Conservation (phyloP, 768 basidiomycete species). For the Boletus eberwhitei region DNA sequence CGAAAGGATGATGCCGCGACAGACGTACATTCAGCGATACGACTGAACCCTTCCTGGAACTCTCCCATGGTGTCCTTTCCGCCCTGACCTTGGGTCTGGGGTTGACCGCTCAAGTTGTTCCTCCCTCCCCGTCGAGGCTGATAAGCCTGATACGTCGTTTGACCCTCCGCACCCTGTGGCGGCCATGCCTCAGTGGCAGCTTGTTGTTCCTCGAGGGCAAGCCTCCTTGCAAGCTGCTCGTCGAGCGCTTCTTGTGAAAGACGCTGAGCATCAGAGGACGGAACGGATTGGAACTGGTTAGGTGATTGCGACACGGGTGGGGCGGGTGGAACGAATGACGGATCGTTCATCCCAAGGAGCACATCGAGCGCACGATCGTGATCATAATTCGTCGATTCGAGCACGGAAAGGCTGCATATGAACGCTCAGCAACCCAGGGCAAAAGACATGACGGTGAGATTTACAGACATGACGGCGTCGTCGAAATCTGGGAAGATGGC, state of each 20-base stretch:
- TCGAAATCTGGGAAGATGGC: slow-evolving; percentile 84
- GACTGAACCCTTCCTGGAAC: slow-evolving; percentile 69
- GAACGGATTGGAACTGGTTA: slow-evolving; percentile 1
- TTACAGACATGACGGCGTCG: slow-evolving; percentile 58
- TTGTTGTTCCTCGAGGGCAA: slow-evolving; percentile 60
- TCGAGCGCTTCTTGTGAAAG: slow-evolving; percentile 66
- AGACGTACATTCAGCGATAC: slow-evolving; percentile 72
- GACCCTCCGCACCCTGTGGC: slow-evolving; percentile 6
- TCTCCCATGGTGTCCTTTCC: slow-evolving; percentile 58
- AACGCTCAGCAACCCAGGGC: neutral
- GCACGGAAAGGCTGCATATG: slow-evolving; percentile 54
- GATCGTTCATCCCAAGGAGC: slow-evolving; percentile 84
- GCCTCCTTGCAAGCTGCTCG: slow-evolving; percentile 71
- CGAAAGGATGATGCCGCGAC: neutral
- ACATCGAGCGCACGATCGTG: slow-evolving; percentile 75
- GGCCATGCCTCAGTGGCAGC: slow-evolving; percentile 22
- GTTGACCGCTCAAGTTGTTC: neutral
- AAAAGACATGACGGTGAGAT: neutral
- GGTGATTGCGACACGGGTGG: neutral
- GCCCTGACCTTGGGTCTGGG: slow-evolving; percentile 16
- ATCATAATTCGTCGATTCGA: slow-evolving; percentile 67
- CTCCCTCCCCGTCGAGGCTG: slow-evolving; percentile 18
- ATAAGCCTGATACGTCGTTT: slow-evolving; percentile 23
- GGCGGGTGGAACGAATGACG: slow-evolving; percentile 53
- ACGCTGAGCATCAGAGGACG: slow-evolving; percentile 26